Percentiles rank a stretch among this genome's conserved stretches.
These are phyloP conservation scores for Pseudocercospora pini-densiflorae DNA, from an alignment of 2,329 filamentous ascomycete species.

Conservation along the genomic window DNA sequence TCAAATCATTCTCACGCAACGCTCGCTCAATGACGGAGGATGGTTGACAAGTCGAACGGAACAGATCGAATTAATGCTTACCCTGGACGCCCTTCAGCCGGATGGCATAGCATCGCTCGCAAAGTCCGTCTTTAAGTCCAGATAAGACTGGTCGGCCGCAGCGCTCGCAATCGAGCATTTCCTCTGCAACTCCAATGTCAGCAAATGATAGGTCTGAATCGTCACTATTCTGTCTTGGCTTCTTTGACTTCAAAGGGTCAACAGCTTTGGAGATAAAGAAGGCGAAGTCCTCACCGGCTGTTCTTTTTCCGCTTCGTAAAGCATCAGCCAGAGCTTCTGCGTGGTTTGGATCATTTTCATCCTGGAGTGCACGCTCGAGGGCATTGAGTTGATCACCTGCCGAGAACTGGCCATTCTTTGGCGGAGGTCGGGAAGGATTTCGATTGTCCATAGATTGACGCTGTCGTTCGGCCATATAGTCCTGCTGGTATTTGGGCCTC, in stretches of 20 bases:
- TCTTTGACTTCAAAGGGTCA: constrained; percentile 22
- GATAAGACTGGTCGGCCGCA: constrained; percentile 18
- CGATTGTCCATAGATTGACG: neutral
- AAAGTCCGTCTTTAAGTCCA: constrained; percentile 20
- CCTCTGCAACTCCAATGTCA: constrained; percentile 24
- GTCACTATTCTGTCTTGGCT: constrained; percentile 10
- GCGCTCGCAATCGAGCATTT: constrained; percentile 22
- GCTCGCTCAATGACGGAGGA: neutral
- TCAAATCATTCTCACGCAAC: neutral
- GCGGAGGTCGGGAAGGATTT: neutral
- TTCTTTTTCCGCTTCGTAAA: neutral
- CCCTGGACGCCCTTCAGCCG: constrained; percentile 14
- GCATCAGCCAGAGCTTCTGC: constrained; percentile 5
- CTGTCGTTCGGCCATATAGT: constrained; percentile 8
- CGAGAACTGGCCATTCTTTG: constrained; percentile 4
- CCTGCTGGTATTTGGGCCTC: constrained; percentile 16
- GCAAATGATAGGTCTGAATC: constrained; percentile 28
- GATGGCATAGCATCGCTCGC: constrained; percentile 16
- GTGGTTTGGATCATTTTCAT: neutral
- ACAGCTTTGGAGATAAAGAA: constrained; percentile 17
- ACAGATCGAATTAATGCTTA: constrained; percentile 8
- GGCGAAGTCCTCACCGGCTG: constrained; percentile 23
- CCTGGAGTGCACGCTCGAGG: constrained; percentile 7
- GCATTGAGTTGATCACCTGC: constrained; percentile 1
- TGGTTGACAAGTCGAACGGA: neutral